Evolutionary conservation across 805 yeast species (phyloP).

Genomic region (Cephaloascus fragrans): DNA sequence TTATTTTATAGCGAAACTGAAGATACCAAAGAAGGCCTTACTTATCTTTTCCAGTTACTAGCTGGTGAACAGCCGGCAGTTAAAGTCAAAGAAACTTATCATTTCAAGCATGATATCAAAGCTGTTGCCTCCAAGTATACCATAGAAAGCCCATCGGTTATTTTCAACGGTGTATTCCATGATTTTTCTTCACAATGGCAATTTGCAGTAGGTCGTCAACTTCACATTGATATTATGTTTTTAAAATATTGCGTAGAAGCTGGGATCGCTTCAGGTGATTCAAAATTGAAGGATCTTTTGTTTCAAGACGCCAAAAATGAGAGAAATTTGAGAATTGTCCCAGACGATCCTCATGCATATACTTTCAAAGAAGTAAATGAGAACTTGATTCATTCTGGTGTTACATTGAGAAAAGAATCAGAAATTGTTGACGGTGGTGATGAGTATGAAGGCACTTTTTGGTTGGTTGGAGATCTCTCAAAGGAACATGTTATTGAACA

Average conservation of each 20-base stretch:
- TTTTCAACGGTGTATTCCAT: slow-evolving; percentile 66
- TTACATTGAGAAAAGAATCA: slow-evolving; percentile 8
- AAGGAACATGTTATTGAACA: slow-evolving; percentile 28
- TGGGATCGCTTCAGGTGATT: slow-evolving; percentile 13
- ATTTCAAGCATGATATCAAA: slow-evolving; percentile 11
- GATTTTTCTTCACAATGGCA: slow-evolving; percentile 48
- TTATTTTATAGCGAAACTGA: slow-evolving; percentile 3
- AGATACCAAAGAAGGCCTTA: background rate
- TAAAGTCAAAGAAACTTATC: slow-evolving; percentile 8
- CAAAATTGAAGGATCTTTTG: slow-evolving; percentile 27
- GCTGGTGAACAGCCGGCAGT: background rate
- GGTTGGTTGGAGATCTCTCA: slow-evolving; percentile 52
- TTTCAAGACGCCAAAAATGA: slow-evolving; percentile 27
- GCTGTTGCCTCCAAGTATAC: slow-evolving; percentile 10
- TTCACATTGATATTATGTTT: slow-evolving; percentile 39
- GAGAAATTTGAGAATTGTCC: slow-evolving; percentile 35
- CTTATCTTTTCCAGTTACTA: slow-evolving; percentile 8
- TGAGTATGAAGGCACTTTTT: slow-evolving; percentile 26
- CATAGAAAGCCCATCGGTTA: slow-evolving; percentile 38
- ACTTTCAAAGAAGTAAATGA: slow-evolving; percentile 19
- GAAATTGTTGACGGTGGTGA: slow-evolving; percentile 1
- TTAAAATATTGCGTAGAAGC: slow-evolving; percentile 16
- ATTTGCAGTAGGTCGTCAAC: slow-evolving; percentile 38
- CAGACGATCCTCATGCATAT: slow-evolving; percentile 20
- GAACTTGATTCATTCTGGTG: slow-evolving; percentile 16